Percentiles rank a stretch among this genome's conserved stretches.
phyloP scores from a whole-genome alignment of 73 alveolate genomes.

The Blepharisma stoltei region DNA sequence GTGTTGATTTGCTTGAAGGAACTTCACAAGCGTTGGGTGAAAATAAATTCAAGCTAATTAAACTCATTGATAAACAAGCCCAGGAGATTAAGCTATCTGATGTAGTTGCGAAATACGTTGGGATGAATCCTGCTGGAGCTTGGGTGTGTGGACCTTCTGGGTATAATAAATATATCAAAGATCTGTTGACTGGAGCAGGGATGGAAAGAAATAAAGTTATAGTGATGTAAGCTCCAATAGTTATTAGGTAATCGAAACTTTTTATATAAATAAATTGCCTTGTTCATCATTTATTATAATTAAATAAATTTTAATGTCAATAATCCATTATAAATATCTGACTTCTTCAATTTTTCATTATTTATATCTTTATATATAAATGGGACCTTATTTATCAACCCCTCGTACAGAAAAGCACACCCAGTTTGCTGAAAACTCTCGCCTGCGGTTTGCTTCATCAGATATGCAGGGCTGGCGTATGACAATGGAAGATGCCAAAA shows the following conservation, averaged over 20 bases:
- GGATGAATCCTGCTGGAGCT: background rate
- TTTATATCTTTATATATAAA: background rate
- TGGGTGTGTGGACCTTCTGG: slow-evolving; percentile 31
- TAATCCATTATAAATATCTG: too few species aligned
- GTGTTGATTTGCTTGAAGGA: background rate
- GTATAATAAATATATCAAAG: background rate
- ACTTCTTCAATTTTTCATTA: too few species aligned
- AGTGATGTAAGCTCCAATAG: background rate
- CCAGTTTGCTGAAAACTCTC: slow-evolving; percentile 41
- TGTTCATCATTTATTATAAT: too few species aligned
- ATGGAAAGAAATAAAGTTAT: background rate
- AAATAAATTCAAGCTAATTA: background rate
- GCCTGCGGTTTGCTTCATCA: slow-evolving; percentile 60
- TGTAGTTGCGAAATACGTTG: background rate
- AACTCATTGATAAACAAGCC: background rate
- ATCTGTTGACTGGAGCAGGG: background rate
- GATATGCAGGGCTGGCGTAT: slow-evolving; percentile 88
- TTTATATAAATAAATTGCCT: too few species aligned
- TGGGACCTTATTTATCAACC: slow-evolving; percentile 67
- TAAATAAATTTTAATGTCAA: too few species aligned
- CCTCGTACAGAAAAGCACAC: slow-evolving; percentile 53
- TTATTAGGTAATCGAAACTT: too few species aligned
- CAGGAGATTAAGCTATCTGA: background rate
- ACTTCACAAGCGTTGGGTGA: background rate
- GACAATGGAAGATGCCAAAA: slow-evolving; percentile 89